Percentiles rank a stretch among this genome's conserved stretches.
Evolutionary conservation across 306 rosid species (phyloP).

Genomic region (Pyrus betulifolia): DNA sequence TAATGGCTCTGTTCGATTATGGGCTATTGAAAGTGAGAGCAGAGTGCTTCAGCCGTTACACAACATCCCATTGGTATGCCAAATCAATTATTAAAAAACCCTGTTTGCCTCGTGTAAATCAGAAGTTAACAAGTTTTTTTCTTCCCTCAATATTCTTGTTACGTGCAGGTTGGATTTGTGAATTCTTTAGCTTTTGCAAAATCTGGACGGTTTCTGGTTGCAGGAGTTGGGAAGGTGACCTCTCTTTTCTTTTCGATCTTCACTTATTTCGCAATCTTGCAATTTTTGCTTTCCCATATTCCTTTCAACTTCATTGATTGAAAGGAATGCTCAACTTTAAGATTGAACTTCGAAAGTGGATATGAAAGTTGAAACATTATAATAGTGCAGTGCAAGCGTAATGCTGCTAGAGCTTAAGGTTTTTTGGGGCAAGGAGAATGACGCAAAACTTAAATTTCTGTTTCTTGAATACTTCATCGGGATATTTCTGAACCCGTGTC

Average conservation of each 20-base stretch:
- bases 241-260: not conserved
- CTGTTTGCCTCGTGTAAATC: not conserved
- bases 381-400: not conserved
- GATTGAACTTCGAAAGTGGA: not conserved
- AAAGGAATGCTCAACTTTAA: not conserved
- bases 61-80: conserved; percentile 71
- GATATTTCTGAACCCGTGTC: not conserved
- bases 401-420: not conserved
- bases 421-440: not conserved
- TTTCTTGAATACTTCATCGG: not conserved
- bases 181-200: conserved; percentile 86
- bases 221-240: conserved; percentile 90
- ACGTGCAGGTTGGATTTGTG: conserved; percentile 81
- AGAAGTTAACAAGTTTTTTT: not conserved
- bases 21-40: conserved; percentile 62
- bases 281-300: not conserved
- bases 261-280: not conserved
- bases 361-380: not conserved
- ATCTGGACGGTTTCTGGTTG: conserved; percentile 69
- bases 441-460: not conserved
- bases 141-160: conserved; percentile 6
- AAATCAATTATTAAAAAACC: conserved; percentile 15
- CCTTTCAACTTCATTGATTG: not conserved
- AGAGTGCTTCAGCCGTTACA: conserved; percentile 48
- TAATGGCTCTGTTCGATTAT: conserved; percentile 70